Conservation (phyloP, 2,329 filamentous ascomycete genomes). For the Fusarium nisikadoi region DNA sequence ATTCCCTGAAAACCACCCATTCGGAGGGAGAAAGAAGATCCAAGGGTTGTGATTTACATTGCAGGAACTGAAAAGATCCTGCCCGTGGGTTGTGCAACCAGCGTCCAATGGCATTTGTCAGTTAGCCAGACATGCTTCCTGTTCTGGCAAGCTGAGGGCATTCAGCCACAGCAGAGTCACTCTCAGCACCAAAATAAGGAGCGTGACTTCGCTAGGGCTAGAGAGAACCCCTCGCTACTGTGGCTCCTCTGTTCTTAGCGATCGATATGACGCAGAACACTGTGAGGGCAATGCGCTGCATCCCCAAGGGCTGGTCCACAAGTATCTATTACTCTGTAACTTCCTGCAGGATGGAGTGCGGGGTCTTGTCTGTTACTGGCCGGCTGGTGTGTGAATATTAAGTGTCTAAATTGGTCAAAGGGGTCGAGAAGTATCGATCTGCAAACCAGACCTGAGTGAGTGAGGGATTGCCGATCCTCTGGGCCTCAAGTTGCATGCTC, state of each 20-base stretch:
- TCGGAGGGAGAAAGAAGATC: background rate
- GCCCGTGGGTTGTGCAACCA: slow-evolving; percentile 20
- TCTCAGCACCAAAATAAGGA: background rate
- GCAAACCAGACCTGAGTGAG: slow-evolving; percentile 13
- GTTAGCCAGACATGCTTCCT: slow-evolving; percentile 34
- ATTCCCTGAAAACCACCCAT: background rate
- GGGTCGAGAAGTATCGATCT: slow-evolving; percentile 26
- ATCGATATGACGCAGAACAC: slow-evolving; percentile 26
- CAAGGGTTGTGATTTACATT: slow-evolving; percentile 5
- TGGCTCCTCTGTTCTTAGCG: slow-evolving; percentile 3
- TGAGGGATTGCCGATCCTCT: slow-evolving; percentile 21
- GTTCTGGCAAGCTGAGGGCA: slow-evolving; percentile 38
- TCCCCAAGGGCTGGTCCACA: background rate
- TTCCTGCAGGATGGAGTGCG: slow-evolving; percentile 4
- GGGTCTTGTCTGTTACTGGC: slow-evolving; percentile 2
- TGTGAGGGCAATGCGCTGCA: background rate
- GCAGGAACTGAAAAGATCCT: slow-evolving; percentile 3
- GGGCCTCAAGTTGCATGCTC: slow-evolving; percentile 10
- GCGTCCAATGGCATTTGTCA: slow-evolving; percentile 37
- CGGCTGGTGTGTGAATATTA: slow-evolving; percentile 26
- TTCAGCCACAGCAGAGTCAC: slow-evolving; percentile 29
- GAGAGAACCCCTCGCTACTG: slow-evolving; percentile 13
- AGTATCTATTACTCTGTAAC: background rate
- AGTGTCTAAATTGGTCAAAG: slow-evolving; percentile 7
- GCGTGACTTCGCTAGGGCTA: slow-evolving; percentile 14